phyloP scores from a whole-genome alignment of 1,284 basidiomycete species.

The Melampsora larici-populina region DNA sequence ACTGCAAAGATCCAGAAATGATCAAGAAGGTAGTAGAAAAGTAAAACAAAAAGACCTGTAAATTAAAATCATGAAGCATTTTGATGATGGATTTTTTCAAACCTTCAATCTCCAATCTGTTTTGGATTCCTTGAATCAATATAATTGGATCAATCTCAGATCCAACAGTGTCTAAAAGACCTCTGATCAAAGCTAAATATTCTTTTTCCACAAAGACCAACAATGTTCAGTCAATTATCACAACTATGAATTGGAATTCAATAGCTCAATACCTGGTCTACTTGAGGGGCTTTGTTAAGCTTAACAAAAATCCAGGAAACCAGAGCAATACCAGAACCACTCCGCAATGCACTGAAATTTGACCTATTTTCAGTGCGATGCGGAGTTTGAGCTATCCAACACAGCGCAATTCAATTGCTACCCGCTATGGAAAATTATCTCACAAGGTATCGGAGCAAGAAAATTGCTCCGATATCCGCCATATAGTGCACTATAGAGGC shows the following conservation, averaged over 20 bases:
- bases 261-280: constrained; percentile 65
- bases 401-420: too few species aligned
- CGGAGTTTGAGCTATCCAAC: too few species aligned
- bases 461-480: too few species aligned
- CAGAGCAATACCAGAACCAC: too few species aligned
- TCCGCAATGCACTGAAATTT: too few species aligned
- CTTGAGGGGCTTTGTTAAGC: too few species aligned
- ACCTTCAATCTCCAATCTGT: constrained; percentile 91
- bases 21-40: not conserved
- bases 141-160: constrained; percentile 93
- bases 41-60: constrained; percentile 57
- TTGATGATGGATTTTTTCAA: constrained; percentile 91
- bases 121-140: constrained; percentile 86
- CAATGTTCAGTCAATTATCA: not conserved
- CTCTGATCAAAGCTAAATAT: constrained; percentile 81
- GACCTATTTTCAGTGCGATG: too few species aligned
- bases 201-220: constrained; percentile 10
- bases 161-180: constrained; percentile 84
- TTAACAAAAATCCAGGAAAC: too few species aligned
- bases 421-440: too few species aligned
- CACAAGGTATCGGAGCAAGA: too few species aligned
- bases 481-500: too few species aligned
- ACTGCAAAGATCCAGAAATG: not conserved
- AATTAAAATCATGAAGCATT: constrained; percentile 90
- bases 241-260: not conserved